A percentile compares a stretch with the other conserved stretches of the same genome.
These are phyloP conservation scores for Paramarasmius palmivorus DNA, from an alignment of 1,284 basidiomycete genomes.

Conservation along the genomic window DNA sequence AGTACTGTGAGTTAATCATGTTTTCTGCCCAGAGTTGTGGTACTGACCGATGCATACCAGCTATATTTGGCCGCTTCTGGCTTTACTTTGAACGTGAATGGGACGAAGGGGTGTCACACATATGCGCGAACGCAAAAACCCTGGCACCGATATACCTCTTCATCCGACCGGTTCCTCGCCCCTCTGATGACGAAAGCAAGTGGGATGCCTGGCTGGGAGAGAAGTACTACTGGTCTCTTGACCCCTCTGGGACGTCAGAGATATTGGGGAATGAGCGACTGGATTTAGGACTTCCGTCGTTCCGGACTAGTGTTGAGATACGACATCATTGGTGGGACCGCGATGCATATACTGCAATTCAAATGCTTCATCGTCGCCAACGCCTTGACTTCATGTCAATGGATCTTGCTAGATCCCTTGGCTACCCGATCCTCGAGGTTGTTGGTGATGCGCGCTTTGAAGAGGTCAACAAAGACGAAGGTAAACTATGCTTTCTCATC, in stretches of 20 bases:
- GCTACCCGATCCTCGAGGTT: not conserved
- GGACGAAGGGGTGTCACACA: too few species aligned
- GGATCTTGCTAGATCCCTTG: not conserved
- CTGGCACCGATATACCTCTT: too few species aligned
- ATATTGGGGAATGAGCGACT: not conserved
- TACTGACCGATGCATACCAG: too few species aligned
- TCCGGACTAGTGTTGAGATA: too few species aligned
- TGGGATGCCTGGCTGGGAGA: not conserved
- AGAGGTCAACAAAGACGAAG: not conserved
- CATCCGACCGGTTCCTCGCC: too few species aligned
- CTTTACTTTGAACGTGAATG: too few species aligned
- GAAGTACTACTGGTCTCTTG: not conserved
- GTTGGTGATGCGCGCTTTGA: not conserved
- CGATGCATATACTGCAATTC: not conserved
- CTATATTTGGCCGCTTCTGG: too few species aligned
- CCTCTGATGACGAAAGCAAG: too few species aligned
- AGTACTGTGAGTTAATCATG: too few species aligned
- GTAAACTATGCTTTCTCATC: not conserved
- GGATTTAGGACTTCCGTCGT: not conserved
- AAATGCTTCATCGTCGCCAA: not conserved
- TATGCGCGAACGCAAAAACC: too few species aligned
- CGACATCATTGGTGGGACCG: not conserved
- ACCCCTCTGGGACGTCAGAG: not conserved
- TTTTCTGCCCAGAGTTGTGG: too few species aligned
- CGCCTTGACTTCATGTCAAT: not conserved